Evolutionary conservation across 768 basidiomycete genomes (phyloP).

Genomic region (Russula sp.): DNA sequence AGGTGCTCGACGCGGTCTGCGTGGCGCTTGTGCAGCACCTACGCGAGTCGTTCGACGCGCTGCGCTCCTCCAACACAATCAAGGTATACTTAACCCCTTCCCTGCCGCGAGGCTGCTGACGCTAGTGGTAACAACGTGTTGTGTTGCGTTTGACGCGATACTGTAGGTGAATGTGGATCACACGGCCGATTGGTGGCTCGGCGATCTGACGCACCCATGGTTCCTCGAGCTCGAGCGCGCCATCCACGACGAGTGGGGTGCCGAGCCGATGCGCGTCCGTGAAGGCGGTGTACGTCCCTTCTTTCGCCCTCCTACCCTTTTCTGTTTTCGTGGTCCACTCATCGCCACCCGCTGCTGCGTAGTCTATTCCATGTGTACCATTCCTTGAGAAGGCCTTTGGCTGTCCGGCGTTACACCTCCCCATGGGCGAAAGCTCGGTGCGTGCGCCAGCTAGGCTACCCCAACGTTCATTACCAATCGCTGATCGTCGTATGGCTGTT

Average conservation of each 20-base stretch:
- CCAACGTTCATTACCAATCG: background rate
- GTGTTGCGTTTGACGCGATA: background rate
- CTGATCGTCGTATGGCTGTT: background rate
- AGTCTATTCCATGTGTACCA: conserved; percentile 94
- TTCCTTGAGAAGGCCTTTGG: conserved; percentile 88
- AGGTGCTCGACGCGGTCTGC: conserved; percentile 67
- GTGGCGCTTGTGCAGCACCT: conserved; percentile 56
- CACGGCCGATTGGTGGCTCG: conserved; percentile 95
- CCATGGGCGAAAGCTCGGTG: conserved; percentile 88
- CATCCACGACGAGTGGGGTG: conserved; percentile 82
- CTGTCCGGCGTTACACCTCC: conserved; percentile 87
- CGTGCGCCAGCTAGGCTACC: conserved; percentile 27
- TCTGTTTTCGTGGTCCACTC: conserved; percentile 2
- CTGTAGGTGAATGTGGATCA: conserved; percentile 70
- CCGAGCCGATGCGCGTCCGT: conserved; percentile 78
- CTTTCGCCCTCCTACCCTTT: background rate
- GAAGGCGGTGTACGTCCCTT: conserved; percentile 75
- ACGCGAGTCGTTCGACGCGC: conserved; percentile 45
- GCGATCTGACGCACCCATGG: conserved; percentile 77
- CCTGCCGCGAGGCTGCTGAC: background rate
- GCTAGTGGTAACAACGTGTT: background rate
- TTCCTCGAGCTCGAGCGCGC: conserved; percentile 81
- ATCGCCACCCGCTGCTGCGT: background rate
- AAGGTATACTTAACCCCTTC: conserved; percentile 40
- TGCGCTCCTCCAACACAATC: conserved; percentile 67